These are phyloP conservation scores for Claviceps maximensis DNA, from an alignment of 2,329 filamentous ascomycete genomes.

Conservation along the genomic window DNA sequence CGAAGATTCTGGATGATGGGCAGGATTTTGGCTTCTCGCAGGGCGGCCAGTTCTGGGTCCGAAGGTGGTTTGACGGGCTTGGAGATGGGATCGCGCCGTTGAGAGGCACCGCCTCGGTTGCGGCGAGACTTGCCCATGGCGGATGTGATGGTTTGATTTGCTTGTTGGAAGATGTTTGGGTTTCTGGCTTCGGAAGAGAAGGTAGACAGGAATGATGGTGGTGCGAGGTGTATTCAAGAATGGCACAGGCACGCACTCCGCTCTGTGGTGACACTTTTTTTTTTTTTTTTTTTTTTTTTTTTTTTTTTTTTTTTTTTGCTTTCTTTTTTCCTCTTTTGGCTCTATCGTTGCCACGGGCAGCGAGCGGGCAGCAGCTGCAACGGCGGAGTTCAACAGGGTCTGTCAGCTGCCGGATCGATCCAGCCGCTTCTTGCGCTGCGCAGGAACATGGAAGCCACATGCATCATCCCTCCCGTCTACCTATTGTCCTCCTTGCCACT, in stretches of 20 bases:
- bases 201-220: neutral
- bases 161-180: neutral
- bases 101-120: conserved; percentile 33
- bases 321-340: neutral
- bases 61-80: conserved; percentile 47
- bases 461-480: too few relatives aligned
- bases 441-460: neutral
- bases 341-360: neutral
- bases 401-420: too few relatives aligned
- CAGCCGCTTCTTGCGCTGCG: too few relatives aligned
- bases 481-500: too few relatives aligned
- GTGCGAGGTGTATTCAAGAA: neutral
- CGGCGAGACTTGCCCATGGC: conserved; percentile 48
- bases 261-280: neutral
- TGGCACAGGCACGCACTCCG: too few relatives aligned
- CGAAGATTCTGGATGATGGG: conserved; percentile 49
- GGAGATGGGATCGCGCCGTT: conserved; percentile 40
- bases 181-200: too few relatives aligned
- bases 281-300: conserved; percentile 3
- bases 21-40: conserved; percentile 50
- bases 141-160: neutral
- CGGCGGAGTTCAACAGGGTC: too few relatives aligned
- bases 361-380: too few relatives aligned
- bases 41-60: conserved; percentile 49
- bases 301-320: neutral